These are phyloP conservation scores for Pseudonectria buxi DNA, from an alignment of 2,329 filamentous ascomycete genomes.

Conservation along the genomic window DNA sequence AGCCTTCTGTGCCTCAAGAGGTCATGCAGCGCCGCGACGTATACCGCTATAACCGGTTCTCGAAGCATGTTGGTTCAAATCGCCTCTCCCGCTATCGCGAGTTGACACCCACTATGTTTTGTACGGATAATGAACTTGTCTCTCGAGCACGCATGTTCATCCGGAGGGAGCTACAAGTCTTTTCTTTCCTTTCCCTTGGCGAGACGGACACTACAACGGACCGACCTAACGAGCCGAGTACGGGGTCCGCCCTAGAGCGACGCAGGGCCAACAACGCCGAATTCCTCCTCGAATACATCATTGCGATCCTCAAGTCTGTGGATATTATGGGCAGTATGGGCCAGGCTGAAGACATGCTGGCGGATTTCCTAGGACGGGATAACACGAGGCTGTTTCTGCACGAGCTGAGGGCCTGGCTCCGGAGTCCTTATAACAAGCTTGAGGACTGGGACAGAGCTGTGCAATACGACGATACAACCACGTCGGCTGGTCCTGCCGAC, in stretches of 20 bases:
- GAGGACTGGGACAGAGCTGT: conserved; percentile 75
- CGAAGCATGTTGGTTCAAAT: conserved; percentile 77
- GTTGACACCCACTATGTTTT: conserved; percentile 61
- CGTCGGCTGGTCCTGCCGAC: background rate
- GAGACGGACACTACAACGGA: conserved; percentile 14
- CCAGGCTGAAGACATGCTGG: conserved; percentile 70
- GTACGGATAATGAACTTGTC: conserved; percentile 57
- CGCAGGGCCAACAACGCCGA: conserved; percentile 62
- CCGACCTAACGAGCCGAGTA: conserved; percentile 1
- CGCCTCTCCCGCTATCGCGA: conserved; percentile 69
- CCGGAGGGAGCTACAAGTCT: conserved; percentile 76
- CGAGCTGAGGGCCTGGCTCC: conserved; percentile 74
- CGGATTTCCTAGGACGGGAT: conserved; percentile 69
- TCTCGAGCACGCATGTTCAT: conserved; percentile 76
- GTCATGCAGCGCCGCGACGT: conserved; percentile 57
- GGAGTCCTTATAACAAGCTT: conserved; percentile 68
- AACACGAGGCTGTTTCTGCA: conserved; percentile 74
- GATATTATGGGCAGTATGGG: conserved; percentile 75
- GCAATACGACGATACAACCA: conserved; percentile 49
- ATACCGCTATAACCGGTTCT: conserved; percentile 67
- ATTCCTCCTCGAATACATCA: conserved; percentile 78
- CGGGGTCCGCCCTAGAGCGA: conserved; percentile 12
- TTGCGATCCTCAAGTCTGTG: conserved; percentile 75
- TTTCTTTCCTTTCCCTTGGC: conserved; percentile 56
- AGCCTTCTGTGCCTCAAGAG: conserved; percentile 2